A percentile compares a stretch with the other conserved stretches of the same genome.
Conservation (phyloP, 2,329 filamentous ascomycete genomes). For the Alternaria sp. region DNA sequence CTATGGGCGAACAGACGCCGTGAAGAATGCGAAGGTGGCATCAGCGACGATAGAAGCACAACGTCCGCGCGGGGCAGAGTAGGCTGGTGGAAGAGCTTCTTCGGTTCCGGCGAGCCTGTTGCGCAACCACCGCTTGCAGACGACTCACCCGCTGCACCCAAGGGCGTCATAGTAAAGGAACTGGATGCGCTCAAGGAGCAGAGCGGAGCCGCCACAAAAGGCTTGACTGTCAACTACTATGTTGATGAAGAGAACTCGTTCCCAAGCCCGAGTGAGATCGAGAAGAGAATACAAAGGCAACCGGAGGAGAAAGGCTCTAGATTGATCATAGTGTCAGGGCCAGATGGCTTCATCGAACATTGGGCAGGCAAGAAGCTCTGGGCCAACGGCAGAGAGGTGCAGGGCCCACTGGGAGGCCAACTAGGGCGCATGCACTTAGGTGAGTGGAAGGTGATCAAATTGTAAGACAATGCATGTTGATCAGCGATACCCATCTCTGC, state of each 20-base stretch:
- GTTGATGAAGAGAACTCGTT: conserved; percentile 80
- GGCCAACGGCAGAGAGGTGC: conserved; percentile 74
- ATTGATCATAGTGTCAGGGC: conserved; percentile 85
- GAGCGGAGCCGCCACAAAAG: conserved; percentile 26
- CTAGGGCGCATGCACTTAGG: conserved; percentile 67
- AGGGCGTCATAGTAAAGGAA: conserved; percentile 47
- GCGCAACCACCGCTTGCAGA: conserved; percentile 13
- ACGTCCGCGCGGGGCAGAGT: conserved; percentile 16
- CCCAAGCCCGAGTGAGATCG: conserved; percentile 60
- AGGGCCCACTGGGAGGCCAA: conserved; percentile 77
- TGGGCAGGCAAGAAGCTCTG: conserved; percentile 84
- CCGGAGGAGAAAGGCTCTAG: conserved; percentile 59
- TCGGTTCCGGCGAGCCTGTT: conserved; percentile 26
- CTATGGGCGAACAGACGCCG: conserved; percentile 80
- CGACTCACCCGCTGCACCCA: conserved; percentile 14
- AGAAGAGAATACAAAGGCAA: conserved; percentile 29
- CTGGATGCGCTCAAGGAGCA: conserved; percentile 15
- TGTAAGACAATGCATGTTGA: conserved; percentile 50
- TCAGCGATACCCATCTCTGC: conserved; percentile 16
- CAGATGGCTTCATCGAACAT: conserved; percentile 84
- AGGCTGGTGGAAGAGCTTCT: conserved; percentile 41
- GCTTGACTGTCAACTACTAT: conserved; percentile 71
- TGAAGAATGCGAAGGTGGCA: conserved; percentile 71
- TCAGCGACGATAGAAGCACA: conserved; percentile 56
- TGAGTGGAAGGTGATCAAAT: conserved; percentile 67